phyloP scores from a whole-genome alignment of 306 rosid genomes.

The Vigna trinervia region DNA sequence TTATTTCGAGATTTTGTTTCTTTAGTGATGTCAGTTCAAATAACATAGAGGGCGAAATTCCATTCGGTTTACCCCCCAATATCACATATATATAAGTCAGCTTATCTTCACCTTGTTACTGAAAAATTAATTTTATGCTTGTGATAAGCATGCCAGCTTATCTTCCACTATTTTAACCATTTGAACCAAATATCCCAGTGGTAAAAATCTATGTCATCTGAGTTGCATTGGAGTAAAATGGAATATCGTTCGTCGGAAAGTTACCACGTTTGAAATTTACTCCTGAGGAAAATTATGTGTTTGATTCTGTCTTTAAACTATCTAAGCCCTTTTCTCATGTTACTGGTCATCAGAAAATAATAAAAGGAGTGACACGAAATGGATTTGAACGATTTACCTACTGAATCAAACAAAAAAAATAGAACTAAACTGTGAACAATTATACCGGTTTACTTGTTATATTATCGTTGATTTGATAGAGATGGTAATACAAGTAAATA shows the following conservation, averaged over 20 bases:
- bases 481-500: conserved; percentile 13
- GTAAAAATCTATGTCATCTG: conserved; percentile 66
- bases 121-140: not conserved
- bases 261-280: not conserved
- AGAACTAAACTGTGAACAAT: conserved; percentile 1
- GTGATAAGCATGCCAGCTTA: not conserved
- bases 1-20: conserved; percentile 40
- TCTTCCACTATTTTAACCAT: conserved; percentile 57
- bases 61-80: conserved; percentile 65
- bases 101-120: conserved; percentile 2
- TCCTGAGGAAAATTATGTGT: not conserved
- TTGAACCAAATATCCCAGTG: conserved; percentile 56
- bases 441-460: conserved; percentile 36
- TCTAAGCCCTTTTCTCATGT: conserved; percentile 13
- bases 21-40: conserved; percentile 80
- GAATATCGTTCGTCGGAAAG: not conserved
- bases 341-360: not conserved
- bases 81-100: conserved; percentile 71
- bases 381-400: not conserved
- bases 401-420: not conserved
- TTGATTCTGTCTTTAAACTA: conserved; percentile 6
- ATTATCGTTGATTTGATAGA: conserved; percentile 22
- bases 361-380: conserved; percentile 13
- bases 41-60: conserved; percentile 67
- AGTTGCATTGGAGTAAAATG: conserved; percentile 41